These are phyloP conservation scores for Nitzschia sp. DNA, from an alignment of 108 stramenopile species.

Conservation along the genomic window DNA sequence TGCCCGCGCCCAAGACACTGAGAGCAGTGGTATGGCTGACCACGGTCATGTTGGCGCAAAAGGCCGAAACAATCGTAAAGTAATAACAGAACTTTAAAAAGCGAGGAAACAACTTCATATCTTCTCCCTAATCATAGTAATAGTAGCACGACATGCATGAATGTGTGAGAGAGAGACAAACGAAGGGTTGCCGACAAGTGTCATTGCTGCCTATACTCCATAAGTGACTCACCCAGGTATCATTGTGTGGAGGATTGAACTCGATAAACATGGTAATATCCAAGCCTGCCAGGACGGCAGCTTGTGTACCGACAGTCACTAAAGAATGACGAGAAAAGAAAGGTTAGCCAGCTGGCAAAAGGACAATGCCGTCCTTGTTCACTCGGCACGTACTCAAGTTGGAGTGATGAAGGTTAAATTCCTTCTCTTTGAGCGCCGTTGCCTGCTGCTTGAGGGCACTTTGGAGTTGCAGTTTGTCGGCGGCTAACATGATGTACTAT, in stretches of 20 bases:
- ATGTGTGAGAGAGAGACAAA: not conserved
- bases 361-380: not conserved
- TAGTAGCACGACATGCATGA: not conserved
- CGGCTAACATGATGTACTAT: constrained; percentile 79
- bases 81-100: constrained; percentile 81
- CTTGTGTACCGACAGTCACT: constrained; percentile 90
- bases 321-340: constrained; percentile 12
- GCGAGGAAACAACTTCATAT: constrained; percentile 21
- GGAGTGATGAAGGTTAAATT: constrained; percentile 89
- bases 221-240: constrained; percentile 62
- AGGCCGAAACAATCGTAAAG: constrained; percentile 71
- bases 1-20: constrained; percentile 76
- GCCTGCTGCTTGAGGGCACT: constrained; percentile 86
- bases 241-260: constrained; percentile 71
- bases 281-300: constrained; percentile 87
- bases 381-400: constrained; percentile 55
- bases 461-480: constrained; percentile 90
- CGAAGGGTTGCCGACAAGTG: too few relatives aligned
- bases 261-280: constrained; percentile 94
- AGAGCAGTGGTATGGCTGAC: constrained; percentile 84
- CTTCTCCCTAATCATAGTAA: constrained; percentile 19
- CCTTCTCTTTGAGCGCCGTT: constrained; percentile 91
- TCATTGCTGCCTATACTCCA: too few relatives aligned
- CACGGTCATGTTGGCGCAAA: constrained; percentile 87
- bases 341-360: not conserved